These are phyloP conservation scores for Candida pseudocylindracea DNA, from an alignment of 1,139 yeast genomes.

Conservation along the genomic window DNA sequence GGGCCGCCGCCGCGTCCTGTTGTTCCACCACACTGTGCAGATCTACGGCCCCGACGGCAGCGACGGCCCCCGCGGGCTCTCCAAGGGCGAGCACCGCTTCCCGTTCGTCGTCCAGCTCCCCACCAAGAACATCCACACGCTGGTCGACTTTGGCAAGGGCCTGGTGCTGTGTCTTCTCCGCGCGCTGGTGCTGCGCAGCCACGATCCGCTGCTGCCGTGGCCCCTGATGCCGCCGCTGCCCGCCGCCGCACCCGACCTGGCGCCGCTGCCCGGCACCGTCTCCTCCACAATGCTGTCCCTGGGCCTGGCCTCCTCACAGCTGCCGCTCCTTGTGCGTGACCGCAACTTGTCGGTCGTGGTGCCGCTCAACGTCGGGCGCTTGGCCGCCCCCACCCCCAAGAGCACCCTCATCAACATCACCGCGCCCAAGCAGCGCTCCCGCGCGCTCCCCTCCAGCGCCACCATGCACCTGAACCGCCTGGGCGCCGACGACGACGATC, in stretches of 20 bases:
- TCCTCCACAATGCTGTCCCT: slow-evolving; percentile 5
- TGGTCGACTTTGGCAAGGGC: slow-evolving; percentile 72
- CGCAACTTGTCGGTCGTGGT: slow-evolving; percentile 19
- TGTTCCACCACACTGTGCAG: slow-evolving; percentile 42
- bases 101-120: slow-evolving; percentile 73
- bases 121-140: slow-evolving; percentile 42
- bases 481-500: background rate
- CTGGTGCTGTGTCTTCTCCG: slow-evolving; percentile 46
- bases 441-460: slow-evolving; percentile 28
- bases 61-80: slow-evolving; percentile 19
- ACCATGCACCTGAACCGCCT: slow-evolving; percentile 10
- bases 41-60: slow-evolving; percentile 29
- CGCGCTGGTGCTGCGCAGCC: slow-evolving; percentile 21
- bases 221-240: slow-evolving; percentile 2
- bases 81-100: slow-evolving; percentile 70
- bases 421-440: slow-evolving; percentile 17
- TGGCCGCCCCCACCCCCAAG: slow-evolving; percentile 50
- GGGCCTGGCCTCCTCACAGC: slow-evolving; percentile 24
- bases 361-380: slow-evolving; percentile 49
- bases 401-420: slow-evolving; percentile 29
- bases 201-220: background rate
- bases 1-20: slow-evolving; percentile 7
- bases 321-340: slow-evolving; percentile 12
- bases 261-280: slow-evolving; percentile 5
- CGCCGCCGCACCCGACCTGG: slow-evolving; percentile 1